phyloP scores from a whole-genome alignment of 2,329 filamentous ascomycete species.

The Stachybotrys elegans region DNA sequence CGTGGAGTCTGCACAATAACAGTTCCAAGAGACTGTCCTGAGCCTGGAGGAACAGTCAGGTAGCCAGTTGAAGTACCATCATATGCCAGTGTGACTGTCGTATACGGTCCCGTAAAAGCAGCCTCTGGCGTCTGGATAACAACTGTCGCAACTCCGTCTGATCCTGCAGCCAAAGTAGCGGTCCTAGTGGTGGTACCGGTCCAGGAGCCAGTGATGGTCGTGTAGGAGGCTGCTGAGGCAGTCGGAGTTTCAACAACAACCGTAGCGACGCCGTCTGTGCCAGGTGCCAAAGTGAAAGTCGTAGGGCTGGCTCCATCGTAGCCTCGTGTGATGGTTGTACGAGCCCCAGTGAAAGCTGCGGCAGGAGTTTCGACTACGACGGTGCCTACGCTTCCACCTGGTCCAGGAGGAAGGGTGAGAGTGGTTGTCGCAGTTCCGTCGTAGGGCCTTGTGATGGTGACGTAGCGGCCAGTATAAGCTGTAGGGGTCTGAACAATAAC shows the following conservation, averaged over 20 bases:
- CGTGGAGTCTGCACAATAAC: constrained; percentile 11
- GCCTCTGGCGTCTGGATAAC: neutral
- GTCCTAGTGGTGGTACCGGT: neutral
- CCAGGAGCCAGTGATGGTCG: neutral
- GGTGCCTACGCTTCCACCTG: neutral
- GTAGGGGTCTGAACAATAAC: neutral
- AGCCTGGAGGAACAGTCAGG: neutral
- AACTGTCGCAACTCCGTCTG: neutral
- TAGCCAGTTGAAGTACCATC: neutral
- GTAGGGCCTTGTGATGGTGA: neutral
- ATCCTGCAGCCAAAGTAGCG: neutral
- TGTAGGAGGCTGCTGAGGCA: neutral
- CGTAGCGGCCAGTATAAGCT: neutral
- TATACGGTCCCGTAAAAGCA: constrained; percentile 1
- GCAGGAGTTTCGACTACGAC: neutral
- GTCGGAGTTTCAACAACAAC: neutral
- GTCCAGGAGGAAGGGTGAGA: neutral
- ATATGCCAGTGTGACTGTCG: neutral
- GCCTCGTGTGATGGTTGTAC: neutral
- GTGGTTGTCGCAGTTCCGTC: neutral
- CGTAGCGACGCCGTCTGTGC: neutral
- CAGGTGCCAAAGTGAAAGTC: neutral
- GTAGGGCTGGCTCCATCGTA: neutral
- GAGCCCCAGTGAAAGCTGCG: neutral
- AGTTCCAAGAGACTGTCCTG: constrained; percentile 4